Evolutionary conservation across 371 early-diverging fungal genomes (phyloP).

Genomic region (Lichtheimia ornata): DNA sequence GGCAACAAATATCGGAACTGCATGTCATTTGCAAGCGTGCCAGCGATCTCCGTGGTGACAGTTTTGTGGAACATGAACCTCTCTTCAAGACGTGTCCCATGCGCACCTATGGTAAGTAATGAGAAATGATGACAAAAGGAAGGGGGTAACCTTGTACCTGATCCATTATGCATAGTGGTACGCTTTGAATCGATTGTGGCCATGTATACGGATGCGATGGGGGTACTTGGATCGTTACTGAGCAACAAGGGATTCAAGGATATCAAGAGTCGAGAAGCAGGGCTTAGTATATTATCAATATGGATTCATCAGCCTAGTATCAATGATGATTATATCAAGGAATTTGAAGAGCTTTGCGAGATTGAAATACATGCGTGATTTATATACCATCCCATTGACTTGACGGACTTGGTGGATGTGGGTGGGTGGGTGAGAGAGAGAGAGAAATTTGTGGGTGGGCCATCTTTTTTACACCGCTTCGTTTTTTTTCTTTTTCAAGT

Average conservation of each 20-base stretch:
- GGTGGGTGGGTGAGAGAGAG: too few relatives aligned
- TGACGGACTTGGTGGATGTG: background rate
- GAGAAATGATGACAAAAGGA: background rate
- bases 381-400: background rate
- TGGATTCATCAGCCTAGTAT: slow-evolving; percentile 48
- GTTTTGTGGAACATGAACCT: slow-evolving; percentile 17
- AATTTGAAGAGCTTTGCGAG: slow-evolving; percentile 39
- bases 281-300: slow-evolving; percentile 34
- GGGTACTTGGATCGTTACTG: slow-evolving; percentile 22
- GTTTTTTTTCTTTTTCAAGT: background rate
- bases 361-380: slow-evolving; percentile 11
- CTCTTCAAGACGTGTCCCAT: slow-evolving; percentile 42
- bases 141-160: too few relatives aligned
- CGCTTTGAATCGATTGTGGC: slow-evolving; percentile 14
- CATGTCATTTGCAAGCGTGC: slow-evolving; percentile 19
- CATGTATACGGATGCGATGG: slow-evolving; percentile 37
- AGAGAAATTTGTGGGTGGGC: background rate
- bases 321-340: slow-evolving; percentile 18
- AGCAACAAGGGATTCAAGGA: slow-evolving; percentile 21
- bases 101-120: slow-evolving; percentile 28
- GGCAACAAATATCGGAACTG: slow-evolving; percentile 22
- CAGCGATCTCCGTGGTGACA: slow-evolving; percentile 16
- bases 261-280: slow-evolving; percentile 34
- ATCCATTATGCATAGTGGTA: slow-evolving; percentile 13
- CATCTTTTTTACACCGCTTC: background rate